Percentiles rank a stretch among this genome's conserved stretches.
These are phyloP conservation scores for Ceratobasidium theobromae DNA, from an alignment of 1,284 basidiomycete species.

Conservation along the genomic window DNA sequence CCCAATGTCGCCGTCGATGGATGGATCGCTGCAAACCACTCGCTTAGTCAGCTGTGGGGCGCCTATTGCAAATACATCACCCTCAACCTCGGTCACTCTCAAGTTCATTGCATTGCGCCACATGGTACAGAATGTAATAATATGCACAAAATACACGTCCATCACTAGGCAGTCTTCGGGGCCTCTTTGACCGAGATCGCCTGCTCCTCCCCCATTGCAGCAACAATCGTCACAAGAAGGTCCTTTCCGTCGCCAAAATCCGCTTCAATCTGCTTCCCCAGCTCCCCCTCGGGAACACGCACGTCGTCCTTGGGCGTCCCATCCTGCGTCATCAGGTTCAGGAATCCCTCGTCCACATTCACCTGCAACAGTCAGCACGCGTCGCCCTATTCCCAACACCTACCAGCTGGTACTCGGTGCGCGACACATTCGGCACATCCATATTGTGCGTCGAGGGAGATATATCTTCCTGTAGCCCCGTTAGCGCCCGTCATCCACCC, in stretches of 20 bases:
- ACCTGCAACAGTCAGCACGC: constrained; percentile 49
- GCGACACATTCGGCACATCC: constrained; percentile 94
- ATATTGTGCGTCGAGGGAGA: constrained; percentile 98
- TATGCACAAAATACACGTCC: not conserved
- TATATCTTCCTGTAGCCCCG: constrained; percentile 84
- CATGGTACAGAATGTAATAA: not conserved
- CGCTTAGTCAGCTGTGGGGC: constrained; percentile 1
- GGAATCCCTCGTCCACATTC: constrained; percentile 87
- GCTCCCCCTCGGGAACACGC: constrained; percentile 83
- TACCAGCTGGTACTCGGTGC: constrained; percentile 92
- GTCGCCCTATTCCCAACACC: constrained; percentile 38
- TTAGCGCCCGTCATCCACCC: constrained; percentile 29
- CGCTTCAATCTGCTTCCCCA: constrained; percentile 73
- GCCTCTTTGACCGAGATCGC: constrained; percentile 52
- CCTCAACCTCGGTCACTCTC: not conserved
- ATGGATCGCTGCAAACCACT: not conserved
- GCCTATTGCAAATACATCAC: not conserved
- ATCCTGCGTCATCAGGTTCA: constrained; percentile 90
- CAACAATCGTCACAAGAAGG: constrained; percentile 83
- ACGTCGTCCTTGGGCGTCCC: constrained; percentile 93
- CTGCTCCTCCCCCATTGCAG: constrained; percentile 92
- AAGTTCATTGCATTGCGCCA: constrained; percentile 1
- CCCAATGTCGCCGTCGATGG: not conserved
- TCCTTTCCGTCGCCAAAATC: constrained; percentile 90
- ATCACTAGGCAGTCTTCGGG: no score